A percentile compares a stretch with the other conserved stretches of the same genome.
These are phyloP conservation scores for Zoysia matrella DNA, from an alignment of 202 grass and related monocot genomes.

Conservation along the genomic window DNA sequence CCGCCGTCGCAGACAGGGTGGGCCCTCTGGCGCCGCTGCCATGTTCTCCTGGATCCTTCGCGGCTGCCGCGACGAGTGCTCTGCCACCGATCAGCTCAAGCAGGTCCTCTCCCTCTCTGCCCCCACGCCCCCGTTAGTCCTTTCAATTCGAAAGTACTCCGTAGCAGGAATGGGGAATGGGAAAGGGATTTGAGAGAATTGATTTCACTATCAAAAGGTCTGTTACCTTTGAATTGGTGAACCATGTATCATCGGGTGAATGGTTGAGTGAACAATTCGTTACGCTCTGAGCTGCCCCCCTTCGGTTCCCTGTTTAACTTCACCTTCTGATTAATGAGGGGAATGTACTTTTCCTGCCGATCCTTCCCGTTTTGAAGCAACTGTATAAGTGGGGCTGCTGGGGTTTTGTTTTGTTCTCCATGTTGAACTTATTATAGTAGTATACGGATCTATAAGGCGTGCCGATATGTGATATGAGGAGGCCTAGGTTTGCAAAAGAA, in stretches of 20 bases:
- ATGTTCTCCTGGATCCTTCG: conserved; percentile 85
- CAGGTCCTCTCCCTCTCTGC: conserved; percentile 51
- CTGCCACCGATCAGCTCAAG: conserved; percentile 79
- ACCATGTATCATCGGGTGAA: not conserved
- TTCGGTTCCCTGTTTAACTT: not conserved
- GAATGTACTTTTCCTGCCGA: not conserved
- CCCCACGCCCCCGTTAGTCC: too few species aligned
- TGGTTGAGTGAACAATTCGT: not conserved
- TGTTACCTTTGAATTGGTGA: not conserved
- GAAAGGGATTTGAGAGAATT: not conserved
- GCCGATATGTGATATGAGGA: not conserved
- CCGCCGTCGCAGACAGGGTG: not conserved
- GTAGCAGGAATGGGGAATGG: not conserved
- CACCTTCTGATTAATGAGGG: not conserved
- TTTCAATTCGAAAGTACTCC: not conserved
- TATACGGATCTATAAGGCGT: not conserved
- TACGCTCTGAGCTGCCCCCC: not conserved
- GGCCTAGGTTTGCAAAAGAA: conserved; percentile 25
- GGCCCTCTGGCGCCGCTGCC: conserved; percentile 9
- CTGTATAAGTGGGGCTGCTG: not conserved
- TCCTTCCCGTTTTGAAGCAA: not conserved
- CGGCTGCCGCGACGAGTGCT: conserved; percentile 61
- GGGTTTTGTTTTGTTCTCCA: conserved; percentile 6
- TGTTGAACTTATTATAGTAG: not conserved
- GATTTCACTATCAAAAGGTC: not conserved